Conservation (phyloP, 352 stramenopile genomes). For the Phytophthora chlamydospora region DNA sequence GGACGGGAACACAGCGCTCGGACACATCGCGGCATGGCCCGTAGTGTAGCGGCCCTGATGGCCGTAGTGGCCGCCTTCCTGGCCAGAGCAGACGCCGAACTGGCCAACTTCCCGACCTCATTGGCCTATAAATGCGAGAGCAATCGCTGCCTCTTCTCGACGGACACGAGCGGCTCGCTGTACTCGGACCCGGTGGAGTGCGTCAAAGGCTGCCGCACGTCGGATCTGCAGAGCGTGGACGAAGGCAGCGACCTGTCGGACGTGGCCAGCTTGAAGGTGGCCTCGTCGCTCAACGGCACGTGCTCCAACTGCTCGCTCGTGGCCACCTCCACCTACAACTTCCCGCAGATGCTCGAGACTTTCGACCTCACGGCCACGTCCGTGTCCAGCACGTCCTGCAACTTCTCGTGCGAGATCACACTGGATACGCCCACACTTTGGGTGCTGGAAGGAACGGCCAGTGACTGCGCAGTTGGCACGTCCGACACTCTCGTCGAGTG, state of each 20-base stretch:
- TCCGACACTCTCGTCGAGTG: slow-evolving; percentile 43
- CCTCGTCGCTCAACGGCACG: slow-evolving; percentile 69
- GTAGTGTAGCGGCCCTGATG: background rate
- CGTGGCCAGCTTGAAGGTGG: slow-evolving; percentile 47
- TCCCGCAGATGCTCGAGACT: slow-evolving; percentile 69
- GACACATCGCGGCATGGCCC: too few relatives aligned
- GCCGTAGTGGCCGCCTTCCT: background rate
- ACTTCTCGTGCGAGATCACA: slow-evolving; percentile 55
- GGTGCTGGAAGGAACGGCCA: slow-evolving; percentile 46
- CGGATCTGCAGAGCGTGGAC: slow-evolving; percentile 50
- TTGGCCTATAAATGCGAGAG: slow-evolving; percentile 57
- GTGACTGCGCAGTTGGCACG: slow-evolving; percentile 42
- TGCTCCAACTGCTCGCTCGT: slow-evolving; percentile 73
- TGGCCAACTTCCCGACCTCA: slow-evolving; percentile 36
- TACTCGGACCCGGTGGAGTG: slow-evolving; percentile 59
- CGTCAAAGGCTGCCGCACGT: slow-evolving; percentile 52
- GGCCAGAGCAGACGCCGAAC: slow-evolving; percentile 2
- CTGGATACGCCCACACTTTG: slow-evolving; percentile 66
- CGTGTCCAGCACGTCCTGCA: slow-evolving; percentile 42
- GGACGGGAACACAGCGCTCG: too few relatives aligned
- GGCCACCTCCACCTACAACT: slow-evolving; percentile 66
- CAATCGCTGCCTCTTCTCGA: slow-evolving; percentile 56
- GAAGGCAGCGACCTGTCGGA: slow-evolving; percentile 58
- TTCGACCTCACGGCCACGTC: slow-evolving; percentile 59
- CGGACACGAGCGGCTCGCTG: slow-evolving; percentile 30